A percentile compares a stretch with the other conserved stretches of the same genome.
These are phyloP conservation scores for Paraglomus occultum DNA, from an alignment of 192 early-diverging fungal species.

Conservation along the genomic window DNA sequence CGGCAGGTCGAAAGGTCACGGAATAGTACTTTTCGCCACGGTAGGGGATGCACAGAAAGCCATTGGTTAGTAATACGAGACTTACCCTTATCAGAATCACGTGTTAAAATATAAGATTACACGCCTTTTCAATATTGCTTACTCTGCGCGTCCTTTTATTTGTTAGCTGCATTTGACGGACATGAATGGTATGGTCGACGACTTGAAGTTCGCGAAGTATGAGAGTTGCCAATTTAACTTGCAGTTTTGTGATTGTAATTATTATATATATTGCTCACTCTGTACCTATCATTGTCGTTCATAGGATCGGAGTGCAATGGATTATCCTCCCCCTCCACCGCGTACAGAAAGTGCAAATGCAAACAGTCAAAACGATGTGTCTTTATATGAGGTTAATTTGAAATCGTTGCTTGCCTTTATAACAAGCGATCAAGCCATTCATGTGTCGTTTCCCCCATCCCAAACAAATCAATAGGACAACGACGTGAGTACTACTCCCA, in stretches of 20 bases:
- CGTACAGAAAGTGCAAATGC: conserved; percentile 22
- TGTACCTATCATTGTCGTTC: background rate
- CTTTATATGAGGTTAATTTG: background rate
- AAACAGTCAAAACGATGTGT: conserved; percentile 2
- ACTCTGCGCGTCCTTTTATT: background rate
- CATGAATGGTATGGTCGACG: conserved; percentile 41
- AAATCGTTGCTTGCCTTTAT: background rate
- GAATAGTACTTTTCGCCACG: conserved; percentile 57
- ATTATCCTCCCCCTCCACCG: conserved; percentile 33
- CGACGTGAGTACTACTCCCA: conserved; percentile 3
- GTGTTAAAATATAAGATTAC: background rate
- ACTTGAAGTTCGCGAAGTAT: conserved; percentile 46
- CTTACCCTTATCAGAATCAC: no score
- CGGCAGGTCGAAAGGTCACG: conserved; percentile 65
- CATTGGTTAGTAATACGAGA: conserved; percentile 34
- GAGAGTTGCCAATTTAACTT: background rate
- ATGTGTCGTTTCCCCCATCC: no score
- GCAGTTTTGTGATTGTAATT: background rate
- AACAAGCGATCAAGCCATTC: no score
- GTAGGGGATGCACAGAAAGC: conserved; percentile 60
- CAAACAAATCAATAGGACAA: background rate
- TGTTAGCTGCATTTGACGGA: conserved; percentile 41
- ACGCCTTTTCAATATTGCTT: background rate
- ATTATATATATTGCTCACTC: no score
- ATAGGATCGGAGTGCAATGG: conserved; percentile 42